Conservation (phyloP, 2,329 filamentous ascomycete species). For the Diaporthe citri region DNA sequence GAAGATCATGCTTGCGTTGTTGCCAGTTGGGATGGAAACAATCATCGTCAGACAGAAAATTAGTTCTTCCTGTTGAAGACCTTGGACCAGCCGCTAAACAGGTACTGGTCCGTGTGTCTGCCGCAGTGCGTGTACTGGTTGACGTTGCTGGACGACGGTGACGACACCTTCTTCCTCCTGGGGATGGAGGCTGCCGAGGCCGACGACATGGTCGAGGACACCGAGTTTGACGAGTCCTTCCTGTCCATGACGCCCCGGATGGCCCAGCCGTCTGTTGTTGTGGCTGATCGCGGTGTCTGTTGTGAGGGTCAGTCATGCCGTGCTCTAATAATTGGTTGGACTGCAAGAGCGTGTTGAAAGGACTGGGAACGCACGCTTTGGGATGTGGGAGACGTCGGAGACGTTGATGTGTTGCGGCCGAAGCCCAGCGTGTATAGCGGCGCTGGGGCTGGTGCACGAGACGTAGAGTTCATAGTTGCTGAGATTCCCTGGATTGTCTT, state of each 20-base stretch:
- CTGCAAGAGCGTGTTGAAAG: background rate
- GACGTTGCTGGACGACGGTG: slow-evolving; percentile 42
- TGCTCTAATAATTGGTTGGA: background rate
- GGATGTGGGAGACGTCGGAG: slow-evolving; percentile 38
- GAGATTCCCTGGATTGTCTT: background rate
- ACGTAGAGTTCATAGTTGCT: slow-evolving; percentile 36
- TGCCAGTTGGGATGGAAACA: background rate
- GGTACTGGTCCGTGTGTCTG: slow-evolving; percentile 65
- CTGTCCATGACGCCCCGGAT: background rate
- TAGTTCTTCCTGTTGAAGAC: slow-evolving; percentile 52
- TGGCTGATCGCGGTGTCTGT: slow-evolving; percentile 32
- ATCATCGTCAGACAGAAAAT: background rate
- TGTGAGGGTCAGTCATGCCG: background rate
- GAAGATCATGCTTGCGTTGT: background rate
- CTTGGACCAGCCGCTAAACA: slow-evolving; percentile 61
- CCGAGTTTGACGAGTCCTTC: slow-evolving; percentile 34
- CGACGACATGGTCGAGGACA: slow-evolving; percentile 30
- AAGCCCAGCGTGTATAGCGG: slow-evolving; percentile 37
- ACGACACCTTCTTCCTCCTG: slow-evolving; percentile 33
- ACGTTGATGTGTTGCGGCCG: slow-evolving; percentile 20
- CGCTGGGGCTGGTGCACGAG: slow-evolving; percentile 38
- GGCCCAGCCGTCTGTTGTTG: background rate
- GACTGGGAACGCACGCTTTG: slow-evolving; percentile 36
- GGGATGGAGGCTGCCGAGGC: slow-evolving; percentile 20
- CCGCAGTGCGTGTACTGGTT: slow-evolving; percentile 69